Evolutionary conservation across 129 eudicot species (phyloP).

Genomic region (Oenanthe sinensis): DNA sequence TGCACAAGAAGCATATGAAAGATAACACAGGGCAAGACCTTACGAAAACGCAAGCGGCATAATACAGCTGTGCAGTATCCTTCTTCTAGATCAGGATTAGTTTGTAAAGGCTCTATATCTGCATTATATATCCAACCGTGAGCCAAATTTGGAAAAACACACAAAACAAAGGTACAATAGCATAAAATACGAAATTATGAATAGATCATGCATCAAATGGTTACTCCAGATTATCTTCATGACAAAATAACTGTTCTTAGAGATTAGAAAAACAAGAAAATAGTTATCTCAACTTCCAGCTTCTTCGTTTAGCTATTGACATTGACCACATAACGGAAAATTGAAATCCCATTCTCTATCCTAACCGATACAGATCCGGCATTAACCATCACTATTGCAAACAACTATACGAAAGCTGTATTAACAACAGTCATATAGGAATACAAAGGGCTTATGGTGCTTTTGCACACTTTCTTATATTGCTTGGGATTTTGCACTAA

Average conservation of each 20-base stretch:
- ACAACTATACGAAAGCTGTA: not conserved
- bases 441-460: not conserved
- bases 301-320: not conserved
- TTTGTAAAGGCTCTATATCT: constrained; percentile 83
- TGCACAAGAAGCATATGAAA: constrained; percentile 2
- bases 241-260: not conserved
- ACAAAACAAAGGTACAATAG: not conserved
- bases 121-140: constrained; percentile 25
- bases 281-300: not conserved
- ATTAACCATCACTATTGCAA: not conserved
- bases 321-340: not conserved
- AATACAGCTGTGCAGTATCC: constrained; percentile 85
- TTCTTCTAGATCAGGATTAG: constrained; percentile 79
- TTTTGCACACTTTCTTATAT: not conserved
- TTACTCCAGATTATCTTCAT: not conserved
- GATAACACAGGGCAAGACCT: constrained; percentile 85
- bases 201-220: constrained; percentile 4
- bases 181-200: not conserved
- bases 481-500: not conserved
- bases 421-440: not conserved
- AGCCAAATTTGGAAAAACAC: constrained; percentile 9
- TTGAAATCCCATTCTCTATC: not conserved
- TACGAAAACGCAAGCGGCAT: constrained; percentile 99
- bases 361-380: not conserved
- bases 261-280: not conserved